Evolutionary conservation across 2,329 filamentous ascomycete species (phyloP), one percentile per base, ranked within the genome.

Genomic region (Neofusicoccum parvum): DNA sequence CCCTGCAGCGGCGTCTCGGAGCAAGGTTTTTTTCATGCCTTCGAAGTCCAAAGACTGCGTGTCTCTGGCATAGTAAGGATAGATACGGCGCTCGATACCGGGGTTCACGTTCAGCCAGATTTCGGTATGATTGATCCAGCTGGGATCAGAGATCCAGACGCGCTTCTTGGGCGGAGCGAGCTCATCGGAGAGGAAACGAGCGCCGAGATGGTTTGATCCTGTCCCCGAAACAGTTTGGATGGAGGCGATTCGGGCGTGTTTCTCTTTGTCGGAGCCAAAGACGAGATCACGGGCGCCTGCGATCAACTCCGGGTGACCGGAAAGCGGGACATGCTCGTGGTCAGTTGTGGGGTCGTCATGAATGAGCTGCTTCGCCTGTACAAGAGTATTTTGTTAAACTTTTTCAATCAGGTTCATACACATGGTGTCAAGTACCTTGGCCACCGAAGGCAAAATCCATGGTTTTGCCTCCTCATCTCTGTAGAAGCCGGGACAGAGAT

Each of bases 211-310:
- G 62, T 74, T 74, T 15, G 77, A 75, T 0, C 77, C 77, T 3
- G 77, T 78, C 11, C 77, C 76, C 2, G 75, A 74, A 10, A 78
- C 69, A 0, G 76, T 76, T 64, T 79, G 76, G n/a, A 78, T 68
- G 0, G 74, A 76, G 0, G 65, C 70, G 1, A 75, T 64, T 5
- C 67, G 50, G 6, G 48, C 17, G 15, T 37, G 32, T n/a, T 45
- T 32, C 11, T 37, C 39, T n/a, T 49, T 39, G 12, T 11, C 51
- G 2, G 65, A 14, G 5, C 72, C 73, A 17, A 78, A 69, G 5
- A 73, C 45, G 2, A 79, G 64, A 17, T 70, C 43, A 23, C 68
- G 67, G 3, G 75, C 72, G 3, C 39, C 67, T 6, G 67, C 64
- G 11, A 75, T 46, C 48, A 74, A 70, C 5, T 50, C 39, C 5